Conservation (phyloP, 257 asterid genomes). For the Jacaranda copaia region DNA sequence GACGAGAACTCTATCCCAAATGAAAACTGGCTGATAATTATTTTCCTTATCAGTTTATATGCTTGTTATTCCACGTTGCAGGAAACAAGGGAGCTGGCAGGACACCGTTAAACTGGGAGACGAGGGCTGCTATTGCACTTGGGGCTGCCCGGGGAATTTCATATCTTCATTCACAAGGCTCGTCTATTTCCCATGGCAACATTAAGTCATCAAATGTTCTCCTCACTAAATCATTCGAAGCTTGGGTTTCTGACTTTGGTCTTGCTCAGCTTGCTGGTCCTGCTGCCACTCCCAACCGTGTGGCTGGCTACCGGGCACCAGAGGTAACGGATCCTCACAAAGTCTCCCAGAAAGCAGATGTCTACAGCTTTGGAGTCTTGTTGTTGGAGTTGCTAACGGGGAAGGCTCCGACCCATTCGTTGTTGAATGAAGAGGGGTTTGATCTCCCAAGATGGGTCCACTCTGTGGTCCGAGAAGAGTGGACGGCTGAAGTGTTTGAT, state of each 20-base stretch:
- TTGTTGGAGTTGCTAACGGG: conserved; percentile 59
- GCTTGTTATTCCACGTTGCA: conserved; percentile 19
- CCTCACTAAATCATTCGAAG: conserved; percentile 48
- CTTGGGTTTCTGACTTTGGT: conserved; percentile 59
- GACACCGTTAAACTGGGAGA: conserved; percentile 58
- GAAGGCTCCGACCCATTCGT: conserved; percentile 50
- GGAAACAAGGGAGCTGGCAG: conserved; percentile 54
- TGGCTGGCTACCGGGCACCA: conserved; percentile 55
- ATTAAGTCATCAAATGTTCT: conserved; percentile 62
- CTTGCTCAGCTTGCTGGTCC: conserved; percentile 51
- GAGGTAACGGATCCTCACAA: conserved; percentile 52
- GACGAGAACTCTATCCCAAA: too few relatives aligned
- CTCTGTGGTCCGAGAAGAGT: conserved; percentile 51
- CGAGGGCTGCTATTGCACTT: conserved; percentile 50
- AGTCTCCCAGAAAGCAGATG: conserved; percentile 62
- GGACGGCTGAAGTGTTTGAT: conserved; percentile 54
- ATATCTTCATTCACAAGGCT: conserved; percentile 53
- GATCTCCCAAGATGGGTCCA: conserved; percentile 65
- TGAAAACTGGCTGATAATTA: too few relatives aligned
- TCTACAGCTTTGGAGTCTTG: conserved; percentile 61
- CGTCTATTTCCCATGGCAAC: conserved; percentile 57
- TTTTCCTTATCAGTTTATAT: neutral
- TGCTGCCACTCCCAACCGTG: conserved; percentile 39
- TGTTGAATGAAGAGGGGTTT: conserved; percentile 52
- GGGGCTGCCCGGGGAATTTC: conserved; percentile 58